These are phyloP conservation scores for Russula sp. DNA, from an alignment of 768 basidiomycete genomes.

Conservation along the genomic window DNA sequence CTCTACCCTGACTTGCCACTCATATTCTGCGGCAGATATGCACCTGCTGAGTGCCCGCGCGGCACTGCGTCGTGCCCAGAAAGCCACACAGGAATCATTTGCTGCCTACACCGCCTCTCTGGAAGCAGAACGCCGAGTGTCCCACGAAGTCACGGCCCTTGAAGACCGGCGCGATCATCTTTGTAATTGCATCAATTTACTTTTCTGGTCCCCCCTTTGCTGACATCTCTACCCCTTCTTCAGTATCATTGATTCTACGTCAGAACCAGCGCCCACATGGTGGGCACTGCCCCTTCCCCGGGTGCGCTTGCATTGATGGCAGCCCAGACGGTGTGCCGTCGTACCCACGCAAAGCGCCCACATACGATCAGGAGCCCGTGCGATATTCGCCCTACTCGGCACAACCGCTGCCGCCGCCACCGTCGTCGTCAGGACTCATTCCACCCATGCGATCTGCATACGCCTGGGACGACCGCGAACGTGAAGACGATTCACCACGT, in stretches of 20 bases:
- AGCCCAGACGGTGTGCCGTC: conserved; percentile 7
- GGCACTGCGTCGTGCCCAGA: conserved; percentile 20
- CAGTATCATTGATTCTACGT: conserved; percentile 20
- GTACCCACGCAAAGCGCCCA: conserved; percentile 16
- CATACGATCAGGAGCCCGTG: conserved; percentile 12
- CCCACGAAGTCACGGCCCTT: conserved; percentile 15
- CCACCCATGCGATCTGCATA: conserved; percentile 19
- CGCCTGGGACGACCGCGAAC: conserved; percentile 19
- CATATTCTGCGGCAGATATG: not conserved
- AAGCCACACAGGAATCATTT: conserved; percentile 20
- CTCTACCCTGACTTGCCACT: too few species aligned
- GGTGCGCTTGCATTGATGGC: conserved; percentile 9
- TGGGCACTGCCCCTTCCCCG: conserved; percentile 11
- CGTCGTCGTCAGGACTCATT: not conserved
- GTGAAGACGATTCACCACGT: conserved; percentile 18
- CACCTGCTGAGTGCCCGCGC: conserved; percentile 17
- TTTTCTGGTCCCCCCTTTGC: not conserved
- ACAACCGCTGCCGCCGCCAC: conserved; percentile 5
- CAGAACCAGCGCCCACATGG: conserved; percentile 17
- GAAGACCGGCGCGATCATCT: conserved; percentile 20
- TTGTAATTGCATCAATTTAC: conserved; percentile 2
- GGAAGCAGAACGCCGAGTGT: conserved; percentile 17
- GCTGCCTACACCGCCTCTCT: conserved; percentile 16
- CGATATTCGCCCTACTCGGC: conserved; percentile 11
- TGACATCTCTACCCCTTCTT: not conserved